Conservation (phyloP, 805 yeast genomes). For the Nakazawaea populi region DNA sequence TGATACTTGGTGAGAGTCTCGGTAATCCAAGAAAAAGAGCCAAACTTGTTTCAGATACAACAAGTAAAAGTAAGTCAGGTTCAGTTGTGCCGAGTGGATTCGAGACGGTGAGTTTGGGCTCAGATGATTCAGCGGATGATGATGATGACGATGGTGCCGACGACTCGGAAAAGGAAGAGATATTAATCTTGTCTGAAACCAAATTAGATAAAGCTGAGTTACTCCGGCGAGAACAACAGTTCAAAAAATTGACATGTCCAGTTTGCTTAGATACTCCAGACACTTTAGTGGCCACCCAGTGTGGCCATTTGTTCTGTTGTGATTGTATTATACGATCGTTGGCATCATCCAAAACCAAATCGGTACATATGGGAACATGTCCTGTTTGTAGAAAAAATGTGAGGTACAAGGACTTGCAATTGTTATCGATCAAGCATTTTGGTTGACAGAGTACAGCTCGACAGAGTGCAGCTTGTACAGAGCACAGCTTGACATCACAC, state of each 20-base stretch:
- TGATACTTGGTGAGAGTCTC: background rate
- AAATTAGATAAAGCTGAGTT: constrained; percentile 8
- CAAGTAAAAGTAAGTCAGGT: background rate
- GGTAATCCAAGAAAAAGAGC: background rate
- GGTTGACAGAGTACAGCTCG: background rate
- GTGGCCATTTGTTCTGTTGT: constrained; percentile 55
- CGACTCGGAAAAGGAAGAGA: constrained; percentile 6
- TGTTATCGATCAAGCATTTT: constrained; percentile 3
- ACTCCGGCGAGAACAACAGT: constrained; percentile 8
- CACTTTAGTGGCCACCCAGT: constrained; percentile 41
- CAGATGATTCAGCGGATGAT: constrained; percentile 1
- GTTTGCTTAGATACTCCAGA: constrained; percentile 52
- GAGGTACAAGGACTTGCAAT: constrained; percentile 6
- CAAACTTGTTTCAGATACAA: background rate
- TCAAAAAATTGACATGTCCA: constrained; percentile 39
- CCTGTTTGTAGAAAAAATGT: constrained; percentile 25
- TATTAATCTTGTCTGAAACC: constrained; percentile 6
- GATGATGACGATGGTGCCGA: background rate
- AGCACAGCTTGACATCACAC: background rate
- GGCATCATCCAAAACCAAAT: constrained; percentile 32
- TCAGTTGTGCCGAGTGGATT: background rate
- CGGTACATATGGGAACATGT: constrained; percentile 23
- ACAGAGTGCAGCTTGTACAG: too few relatives aligned
- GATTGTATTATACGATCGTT: constrained; percentile 46
- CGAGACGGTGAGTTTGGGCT: background rate